A percentile compares a stretch with the other conserved stretches of the same genome.
These are phyloP conservation scores for Isatis tinctoria DNA, from an alignment of 345 rosid genomes.

Conservation along the genomic window DNA sequence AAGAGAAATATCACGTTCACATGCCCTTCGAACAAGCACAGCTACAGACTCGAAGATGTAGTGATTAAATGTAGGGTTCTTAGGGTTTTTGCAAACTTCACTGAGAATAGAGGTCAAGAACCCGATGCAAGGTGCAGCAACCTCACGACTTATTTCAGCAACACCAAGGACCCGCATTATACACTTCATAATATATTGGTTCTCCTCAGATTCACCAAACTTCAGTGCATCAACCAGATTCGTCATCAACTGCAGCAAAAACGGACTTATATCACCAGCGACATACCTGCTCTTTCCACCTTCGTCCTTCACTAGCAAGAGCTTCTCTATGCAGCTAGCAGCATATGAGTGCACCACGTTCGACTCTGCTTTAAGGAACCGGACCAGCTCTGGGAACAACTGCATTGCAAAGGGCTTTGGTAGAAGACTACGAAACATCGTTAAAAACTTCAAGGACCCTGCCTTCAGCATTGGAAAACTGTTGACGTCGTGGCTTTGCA, in stretches of 20 bases:
- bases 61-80: constrained; percentile 90
- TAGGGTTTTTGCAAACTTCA: constrained; percentile 90
- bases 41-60: constrained; percentile 96
- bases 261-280: constrained; percentile 60
- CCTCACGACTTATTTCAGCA: constrained; percentile 66
- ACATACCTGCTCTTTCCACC: constrained; percentile 65
- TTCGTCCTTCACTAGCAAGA: constrained; percentile 90
- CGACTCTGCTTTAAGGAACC: constrained; percentile 75
- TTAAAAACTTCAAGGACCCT: constrained; percentile 85
- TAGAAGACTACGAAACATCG: constrained; percentile 71
- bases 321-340: constrained; percentile 92
- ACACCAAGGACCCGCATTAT: constrained; percentile 91
- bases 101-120: constrained; percentile 69
- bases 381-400: constrained; percentile 64
- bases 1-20: constrained; percentile 73
- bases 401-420: constrained; percentile 64
- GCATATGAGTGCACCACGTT: constrained; percentile 98
- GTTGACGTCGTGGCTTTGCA: constrained; percentile 73
- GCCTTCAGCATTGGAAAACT: constrained; percentile 91
- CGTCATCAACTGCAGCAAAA: constrained; percentile 51
- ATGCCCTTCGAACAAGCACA: constrained; percentile 84
- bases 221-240: constrained; percentile 76
- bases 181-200: constrained; percentile 94
- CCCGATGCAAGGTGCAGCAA: constrained; percentile 80
- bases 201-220: constrained; percentile 91